A percentile compares a stretch with the other conserved stretches of the same genome.
Conservation (phyloP, 176 grass and related monocot species). For the Carex parvula region DNA sequence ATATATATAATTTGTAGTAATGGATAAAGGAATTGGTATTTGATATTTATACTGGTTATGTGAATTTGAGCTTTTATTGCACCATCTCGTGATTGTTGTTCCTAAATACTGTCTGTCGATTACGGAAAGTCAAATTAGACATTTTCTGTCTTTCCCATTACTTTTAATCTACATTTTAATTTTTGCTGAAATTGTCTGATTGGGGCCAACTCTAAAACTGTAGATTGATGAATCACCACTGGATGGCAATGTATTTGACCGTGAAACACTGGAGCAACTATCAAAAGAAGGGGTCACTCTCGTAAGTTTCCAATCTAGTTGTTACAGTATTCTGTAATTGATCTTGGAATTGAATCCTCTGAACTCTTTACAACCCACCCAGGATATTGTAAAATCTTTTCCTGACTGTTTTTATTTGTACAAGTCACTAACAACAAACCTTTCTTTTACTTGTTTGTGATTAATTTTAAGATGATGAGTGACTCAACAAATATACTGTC, state of each 20-base stretch:
- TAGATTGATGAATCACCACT: slow-evolving; percentile 97
- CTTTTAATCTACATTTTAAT: not conserved
- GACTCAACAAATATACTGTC: slow-evolving; percentile 97
- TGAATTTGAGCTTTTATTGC: not conserved
- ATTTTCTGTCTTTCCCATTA: not conserved
- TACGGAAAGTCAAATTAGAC: not conserved
- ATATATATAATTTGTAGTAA: not conserved
- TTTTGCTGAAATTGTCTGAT: not conserved
- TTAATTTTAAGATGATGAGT: slow-evolving; percentile 90
- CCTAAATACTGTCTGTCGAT: not conserved
- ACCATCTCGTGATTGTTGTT: not conserved
- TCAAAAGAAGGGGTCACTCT: slow-evolving; percentile 99
- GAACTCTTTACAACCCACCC: not conserved
- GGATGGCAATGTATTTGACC: slow-evolving; percentile 95
- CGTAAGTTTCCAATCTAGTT: slow-evolving; percentile 49
- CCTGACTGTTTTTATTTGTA: not conserved
- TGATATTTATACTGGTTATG: not conserved
- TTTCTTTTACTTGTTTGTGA: slow-evolving; percentile 11
- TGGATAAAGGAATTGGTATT: not conserved
- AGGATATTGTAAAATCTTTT: not conserved
- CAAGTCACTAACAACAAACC: slow-evolving; percentile 19
- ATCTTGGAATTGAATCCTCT: not conserved
- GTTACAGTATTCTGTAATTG: not conserved
- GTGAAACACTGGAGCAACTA: slow-evolving; percentile 84
- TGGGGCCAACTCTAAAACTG: not conserved